Evolutionary conservation across 768 basidiomycete genomes (phyloP), one percentile per base, ranked within the genome.

Genomic region (Asterophora lycoperdoides): DNA sequence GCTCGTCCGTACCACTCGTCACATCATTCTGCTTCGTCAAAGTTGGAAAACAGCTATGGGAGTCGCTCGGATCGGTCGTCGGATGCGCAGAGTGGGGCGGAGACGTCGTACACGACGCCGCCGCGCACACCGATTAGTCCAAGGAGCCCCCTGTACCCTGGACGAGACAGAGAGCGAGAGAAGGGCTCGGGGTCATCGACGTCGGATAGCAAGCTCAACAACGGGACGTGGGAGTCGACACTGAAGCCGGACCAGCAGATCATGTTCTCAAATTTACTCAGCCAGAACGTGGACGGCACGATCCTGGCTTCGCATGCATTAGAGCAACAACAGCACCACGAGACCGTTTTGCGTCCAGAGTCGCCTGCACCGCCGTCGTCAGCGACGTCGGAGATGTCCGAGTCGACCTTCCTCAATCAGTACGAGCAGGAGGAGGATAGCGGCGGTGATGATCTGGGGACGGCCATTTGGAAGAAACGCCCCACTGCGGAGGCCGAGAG

Each of bases 51-150:
- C 5, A 60, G 56, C 32, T 64, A 64, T 39, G 66, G 64, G 15
- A 62, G 61, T 37, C 65, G 64, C 36, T 67, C 65, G 7, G 67
- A 70, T 49, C 63, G 63, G 29, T 69, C 67, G 11, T 63, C 67
- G 18, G 71, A 70, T 45, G 60, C 59, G 34, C 68, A 68, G 47
- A 69, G 66, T 48, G 68, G 67, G 8, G 63, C 71, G 20, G 79
- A 81, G 49, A 70, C 71, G 5, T 66, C 69, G 13, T 68, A 65
- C 30, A 64, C 70, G 5, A 68, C 71, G 2, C 81, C 84, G 20
- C 81, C 84, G 41, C 78, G 77, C 32, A 86, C 84, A 40, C 86
- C 86, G 9, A 69, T 78, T 45, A 82, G 76, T 52, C 74, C 78
- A 35, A 65, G 67, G 36, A 76, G 75, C 44, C 77, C 75, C 7